A percentile compares a stretch with the other conserved stretches of the same genome.
These are phyloP conservation scores for Penicillium brasilianum DNA, from an alignment of 2,329 filamentous ascomycete genomes.

Conservation along the genomic window DNA sequence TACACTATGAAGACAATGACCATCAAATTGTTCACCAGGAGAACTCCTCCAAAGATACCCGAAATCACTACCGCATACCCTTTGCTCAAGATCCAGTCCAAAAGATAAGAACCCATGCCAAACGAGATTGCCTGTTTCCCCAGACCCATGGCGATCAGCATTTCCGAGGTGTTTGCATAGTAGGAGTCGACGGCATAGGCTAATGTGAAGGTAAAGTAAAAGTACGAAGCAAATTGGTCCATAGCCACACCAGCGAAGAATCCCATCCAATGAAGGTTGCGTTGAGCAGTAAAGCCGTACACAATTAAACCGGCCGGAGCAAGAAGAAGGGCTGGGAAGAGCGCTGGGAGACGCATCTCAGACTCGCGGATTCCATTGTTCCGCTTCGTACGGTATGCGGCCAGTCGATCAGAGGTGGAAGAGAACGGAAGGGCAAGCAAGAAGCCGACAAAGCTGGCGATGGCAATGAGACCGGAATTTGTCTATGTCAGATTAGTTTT, in stretches of 20 bases:
- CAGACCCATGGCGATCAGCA: conserved; percentile 66
- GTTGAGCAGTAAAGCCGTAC: conserved; percentile 40
- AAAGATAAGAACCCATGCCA: conserved; percentile 56
- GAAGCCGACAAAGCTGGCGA: conserved; percentile 45
- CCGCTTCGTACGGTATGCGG: conserved; percentile 44
- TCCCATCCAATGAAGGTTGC: conserved; percentile 41
- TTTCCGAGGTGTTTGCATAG: conserved; percentile 64
- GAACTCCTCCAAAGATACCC: conserved; percentile 56
- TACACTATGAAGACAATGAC: conserved; percentile 57
- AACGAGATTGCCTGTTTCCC: conserved; percentile 63
- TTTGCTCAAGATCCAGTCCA: conserved; percentile 57
- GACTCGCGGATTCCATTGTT: conserved; percentile 49
- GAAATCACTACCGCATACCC: conserved; percentile 59
- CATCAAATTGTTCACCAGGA: conserved; percentile 57
- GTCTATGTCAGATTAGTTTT: conserved; percentile 31
- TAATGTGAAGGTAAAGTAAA: conserved; percentile 63
- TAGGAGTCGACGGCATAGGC: conserved; percentile 67
- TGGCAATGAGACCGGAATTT: conserved; percentile 53
- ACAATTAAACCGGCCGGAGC: conserved; percentile 39
- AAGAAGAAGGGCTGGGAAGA: conserved; percentile 38
- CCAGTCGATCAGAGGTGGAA: conserved; percentile 47
- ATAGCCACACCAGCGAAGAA: conserved; percentile 59
- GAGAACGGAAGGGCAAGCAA: conserved; percentile 53
- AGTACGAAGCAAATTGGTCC: conserved; percentile 57
- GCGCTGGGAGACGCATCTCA: conserved; percentile 48